These are phyloP conservation scores for Arxiozyma heterogenica DNA, from an alignment of 1,139 yeast genomes.

Conservation along the genomic window DNA sequence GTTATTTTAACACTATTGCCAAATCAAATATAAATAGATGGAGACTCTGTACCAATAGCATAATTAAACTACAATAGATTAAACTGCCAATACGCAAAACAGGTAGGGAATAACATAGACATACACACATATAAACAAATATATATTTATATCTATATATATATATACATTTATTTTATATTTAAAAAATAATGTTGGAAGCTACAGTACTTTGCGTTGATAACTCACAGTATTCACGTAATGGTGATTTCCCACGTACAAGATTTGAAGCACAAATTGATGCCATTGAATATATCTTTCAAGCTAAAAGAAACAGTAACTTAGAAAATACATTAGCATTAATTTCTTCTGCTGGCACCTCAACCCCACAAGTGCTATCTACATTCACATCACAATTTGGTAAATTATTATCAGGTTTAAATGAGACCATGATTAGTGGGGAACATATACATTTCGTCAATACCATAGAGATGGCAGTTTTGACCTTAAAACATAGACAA, in stretches of 20 bases:
- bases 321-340: conserved; percentile 94
- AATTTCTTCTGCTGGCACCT: conserved; percentile 71
- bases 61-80: too few species aligned
- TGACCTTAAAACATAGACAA: conserved; percentile 93
- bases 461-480: conserved; percentile 93
- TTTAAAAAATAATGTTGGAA: conserved; percentile 49
- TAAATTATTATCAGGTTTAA: conserved; percentile 77
- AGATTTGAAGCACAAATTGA: conserved; percentile 91
- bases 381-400: conserved; percentile 87
- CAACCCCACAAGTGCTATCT: conserved; percentile 74
- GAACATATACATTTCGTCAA: conserved; percentile 54
- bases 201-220: conserved; percentile 94
- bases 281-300: conserved; percentile 83
- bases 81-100: too few species aligned
- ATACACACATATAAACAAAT: too few species aligned
- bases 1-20: neutral
- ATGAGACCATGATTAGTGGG: conserved; percentile 71
- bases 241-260: conserved; percentile 86
- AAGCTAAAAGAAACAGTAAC: conserved; percentile 74
- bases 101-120: too few species aligned
- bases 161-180: too few species aligned
- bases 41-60: too few species aligned
- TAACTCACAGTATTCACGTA: conserved; percentile 91
- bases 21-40: too few species aligned
- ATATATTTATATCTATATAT: too few species aligned